phyloP scores from a whole-genome alignment of 2,329 filamentous ascomycete genomes.

The Triangularia verruculosa region DNA sequence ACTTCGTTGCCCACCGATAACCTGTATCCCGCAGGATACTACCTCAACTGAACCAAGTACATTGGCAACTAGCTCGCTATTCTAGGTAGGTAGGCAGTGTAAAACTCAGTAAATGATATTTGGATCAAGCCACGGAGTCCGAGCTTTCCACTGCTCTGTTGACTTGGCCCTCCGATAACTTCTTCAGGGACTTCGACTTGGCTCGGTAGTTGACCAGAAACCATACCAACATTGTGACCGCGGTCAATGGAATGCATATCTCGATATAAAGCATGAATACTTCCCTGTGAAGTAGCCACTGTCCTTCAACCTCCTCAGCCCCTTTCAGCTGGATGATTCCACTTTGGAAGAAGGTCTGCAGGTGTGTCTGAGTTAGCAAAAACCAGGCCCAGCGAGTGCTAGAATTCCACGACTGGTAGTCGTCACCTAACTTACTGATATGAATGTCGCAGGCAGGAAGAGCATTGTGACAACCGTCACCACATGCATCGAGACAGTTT shows the following conservation, averaged over 20 bases:
- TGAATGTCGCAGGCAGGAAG: constrained; percentile 28
- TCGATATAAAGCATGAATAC: not conserved
- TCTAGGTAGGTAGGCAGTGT: too few relatives aligned
- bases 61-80: too few relatives aligned
- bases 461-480: constrained; percentile 28
- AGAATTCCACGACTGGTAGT: not conserved
- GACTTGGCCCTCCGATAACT: not conserved
- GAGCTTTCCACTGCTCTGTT: not conserved
- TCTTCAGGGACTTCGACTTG: not conserved
- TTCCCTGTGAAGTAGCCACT: not conserved
- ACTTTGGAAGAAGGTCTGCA: not conserved
- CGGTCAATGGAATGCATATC: not conserved
- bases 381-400: not conserved
- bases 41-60: too few relatives aligned
- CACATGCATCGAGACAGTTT: constrained; percentile 28
- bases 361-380: too few relatives aligned
- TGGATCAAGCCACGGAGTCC: not conserved
- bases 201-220: not conserved
- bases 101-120: too few relatives aligned
- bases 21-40: too few relatives aligned
- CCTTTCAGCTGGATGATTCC: not conserved
- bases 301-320: not conserved
- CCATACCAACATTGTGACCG: not conserved
- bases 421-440: constrained; percentile 21
- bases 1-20: too few relatives aligned